A percentile compares a stretch with the other conserved stretches of the same genome.
These are phyloP conservation scores for Naegleria fowleri DNA, from an alignment of 208 protist genomes.

Conservation along the genomic window DNA sequence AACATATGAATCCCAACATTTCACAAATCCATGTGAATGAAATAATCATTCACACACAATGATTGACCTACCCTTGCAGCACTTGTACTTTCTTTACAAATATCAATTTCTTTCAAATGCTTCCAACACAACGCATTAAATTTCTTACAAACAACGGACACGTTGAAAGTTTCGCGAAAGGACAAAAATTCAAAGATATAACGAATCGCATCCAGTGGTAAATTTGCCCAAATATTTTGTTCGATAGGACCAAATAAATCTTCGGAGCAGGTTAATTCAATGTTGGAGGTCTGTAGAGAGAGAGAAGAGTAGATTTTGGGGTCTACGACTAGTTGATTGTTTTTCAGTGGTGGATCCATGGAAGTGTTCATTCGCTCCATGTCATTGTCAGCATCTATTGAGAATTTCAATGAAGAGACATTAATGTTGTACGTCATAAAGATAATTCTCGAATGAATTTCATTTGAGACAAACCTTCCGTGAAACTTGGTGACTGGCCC, in stretches of 20 bases:
- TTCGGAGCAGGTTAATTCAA: not conserved
- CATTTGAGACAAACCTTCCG: not conserved
- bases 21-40: too few relatives aligned
- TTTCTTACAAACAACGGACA: not conserved
- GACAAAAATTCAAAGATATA: not conserved
- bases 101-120: not conserved
- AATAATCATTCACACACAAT: too few relatives aligned
- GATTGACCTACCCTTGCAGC: not conserved
- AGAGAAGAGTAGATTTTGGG: not conserved
- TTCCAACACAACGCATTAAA: not conserved
- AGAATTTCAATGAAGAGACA: too few relatives aligned
- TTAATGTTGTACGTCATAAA: too few relatives aligned
- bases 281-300: not conserved
- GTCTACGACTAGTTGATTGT: too few relatives aligned
- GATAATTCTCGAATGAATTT: too few relatives aligned
- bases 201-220: not conserved
- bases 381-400: not conserved
- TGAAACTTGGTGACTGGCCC: not conserved
- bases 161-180: not conserved
- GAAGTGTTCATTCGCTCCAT: not conserved
- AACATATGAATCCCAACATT: too few relatives aligned
- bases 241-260: not conserved
- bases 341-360: not conserved
- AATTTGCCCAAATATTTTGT: not conserved
- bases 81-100: not conserved